Evolutionary conservation across 306 rosid genomes (phyloP).

Genomic region (Trifolium dubium): DNA sequence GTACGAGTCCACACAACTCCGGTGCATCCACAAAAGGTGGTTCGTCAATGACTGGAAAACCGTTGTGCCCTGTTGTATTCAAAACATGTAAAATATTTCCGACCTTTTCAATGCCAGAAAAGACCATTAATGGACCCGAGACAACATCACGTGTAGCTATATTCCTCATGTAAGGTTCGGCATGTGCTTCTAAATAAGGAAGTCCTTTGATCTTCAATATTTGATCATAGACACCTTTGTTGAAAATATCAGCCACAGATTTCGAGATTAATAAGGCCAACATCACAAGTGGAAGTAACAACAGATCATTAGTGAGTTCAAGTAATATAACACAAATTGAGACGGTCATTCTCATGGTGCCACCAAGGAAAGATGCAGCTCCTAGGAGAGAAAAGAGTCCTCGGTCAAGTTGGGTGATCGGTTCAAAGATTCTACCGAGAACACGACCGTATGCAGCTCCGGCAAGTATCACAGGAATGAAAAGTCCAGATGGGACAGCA

Average conservation of each 20-base stretch:
- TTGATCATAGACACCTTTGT: slow-evolving; percentile 88
- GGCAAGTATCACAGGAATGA: slow-evolving; percentile 94
- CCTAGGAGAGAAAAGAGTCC: slow-evolving; percentile 90
- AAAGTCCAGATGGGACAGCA: slow-evolving; percentile 92
- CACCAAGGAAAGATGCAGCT: slow-evolving; percentile 93
- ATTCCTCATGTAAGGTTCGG: slow-evolving; percentile 85
- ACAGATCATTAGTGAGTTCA: slow-evolving; percentile 91
- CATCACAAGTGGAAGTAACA: slow-evolving; percentile 91
- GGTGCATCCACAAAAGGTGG: slow-evolving; percentile 71
- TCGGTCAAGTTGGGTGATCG: slow-evolving; percentile 58
- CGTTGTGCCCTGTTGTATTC: slow-evolving; percentile 73
- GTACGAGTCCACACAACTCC: slow-evolving; percentile 80
- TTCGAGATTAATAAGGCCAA: slow-evolving; percentile 76
- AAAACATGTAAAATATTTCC: slow-evolving; percentile 64
- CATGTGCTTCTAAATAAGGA: slow-evolving; percentile 87
- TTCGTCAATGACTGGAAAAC: slow-evolving; percentile 92
- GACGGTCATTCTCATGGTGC: slow-evolving; percentile 99
- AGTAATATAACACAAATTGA: slow-evolving; percentile 88
- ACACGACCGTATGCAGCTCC: slow-evolving; percentile 93
- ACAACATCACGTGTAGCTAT: slow-evolving; percentile 78
- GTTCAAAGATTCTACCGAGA: slow-evolving; percentile 65
- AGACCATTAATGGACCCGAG: slow-evolving; percentile 74
- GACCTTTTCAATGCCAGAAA: slow-evolving; percentile 77
- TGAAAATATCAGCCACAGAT: slow-evolving; percentile 81
- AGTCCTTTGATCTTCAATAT: slow-evolving; percentile 78